These are phyloP conservation scores for Xanthoceras sorbifolium DNA, from an alignment of 345 rosid genomes.

Conservation along the genomic window DNA sequence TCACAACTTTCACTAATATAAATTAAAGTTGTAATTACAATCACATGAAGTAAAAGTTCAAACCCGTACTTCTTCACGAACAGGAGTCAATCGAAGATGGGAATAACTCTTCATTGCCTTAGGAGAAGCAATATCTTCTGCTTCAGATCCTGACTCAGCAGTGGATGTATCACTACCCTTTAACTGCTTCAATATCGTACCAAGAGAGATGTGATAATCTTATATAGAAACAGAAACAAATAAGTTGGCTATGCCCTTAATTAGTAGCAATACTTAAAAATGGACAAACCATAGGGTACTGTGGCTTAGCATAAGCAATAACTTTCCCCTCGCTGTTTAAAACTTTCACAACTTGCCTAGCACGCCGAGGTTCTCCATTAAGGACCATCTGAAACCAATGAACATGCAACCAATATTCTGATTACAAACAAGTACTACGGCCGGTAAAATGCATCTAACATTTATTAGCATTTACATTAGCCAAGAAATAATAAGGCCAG, in stretches of 20 bases:
- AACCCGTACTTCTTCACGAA: constrained; percentile 86
- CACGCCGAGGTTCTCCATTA: constrained; percentile 70
- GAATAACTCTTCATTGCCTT: constrained; percentile 83
- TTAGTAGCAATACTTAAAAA: constrained; percentile 3
- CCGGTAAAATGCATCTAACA: constrained; percentile 3
- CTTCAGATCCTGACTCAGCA: constrained; percentile 99
- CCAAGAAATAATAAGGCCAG: constrained; percentile 9
- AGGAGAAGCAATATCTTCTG: constrained; percentile 89
- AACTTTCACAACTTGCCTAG: constrained; percentile 93
- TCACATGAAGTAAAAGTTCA: neutral
- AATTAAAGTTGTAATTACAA: neutral
- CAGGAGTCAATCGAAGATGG: constrained; percentile 91
- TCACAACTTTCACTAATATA: neutral
- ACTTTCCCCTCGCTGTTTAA: constrained; percentile 87
- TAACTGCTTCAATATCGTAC: constrained; percentile 47
- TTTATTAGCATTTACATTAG: constrained; percentile 14
- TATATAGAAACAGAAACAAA: neutral
- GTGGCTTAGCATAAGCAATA: constrained; percentile 90
- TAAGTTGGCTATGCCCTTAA: neutral
- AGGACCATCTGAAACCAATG: constrained; percentile 70
- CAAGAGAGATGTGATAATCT: neutral
- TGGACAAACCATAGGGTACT: constrained; percentile 61
- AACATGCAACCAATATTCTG: constrained; percentile 14
- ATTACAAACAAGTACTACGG: neutral
- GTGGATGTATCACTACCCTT: constrained; percentile 98